phyloP scores from a whole-genome alignment of 2,329 filamentous ascomycete species.

The Aureobasidium sp. region DNA sequence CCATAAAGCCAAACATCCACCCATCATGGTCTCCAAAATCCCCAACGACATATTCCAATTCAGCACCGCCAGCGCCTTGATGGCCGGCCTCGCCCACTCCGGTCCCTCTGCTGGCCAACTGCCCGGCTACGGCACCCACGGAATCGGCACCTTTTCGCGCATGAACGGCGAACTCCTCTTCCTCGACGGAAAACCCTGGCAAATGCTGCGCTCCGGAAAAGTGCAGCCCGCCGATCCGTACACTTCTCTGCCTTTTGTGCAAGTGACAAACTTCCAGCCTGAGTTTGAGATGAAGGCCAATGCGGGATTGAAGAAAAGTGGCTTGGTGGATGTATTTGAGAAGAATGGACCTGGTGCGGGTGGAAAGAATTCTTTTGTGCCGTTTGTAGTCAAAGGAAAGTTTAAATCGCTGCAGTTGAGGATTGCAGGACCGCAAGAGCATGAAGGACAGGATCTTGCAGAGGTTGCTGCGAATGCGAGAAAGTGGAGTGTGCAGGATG shows the following conservation, averaged over 20 bases:
- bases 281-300: conserved; percentile 22
- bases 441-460: neutral
- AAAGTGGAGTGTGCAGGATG: conserved; percentile 22
- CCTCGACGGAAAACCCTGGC: conserved; percentile 27
- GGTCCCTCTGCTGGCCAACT: conserved; percentile 28
- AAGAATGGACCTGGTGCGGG: neutral
- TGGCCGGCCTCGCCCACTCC: conserved; percentile 28
- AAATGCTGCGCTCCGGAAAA: conserved; percentile 24
- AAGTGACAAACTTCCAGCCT: conserved; percentile 33
- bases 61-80: conserved; percentile 30
- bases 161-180: conserved; percentile 26
- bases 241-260: conserved; percentile 30
- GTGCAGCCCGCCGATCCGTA: conserved; percentile 25
- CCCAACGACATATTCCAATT: conserved; percentile 39
- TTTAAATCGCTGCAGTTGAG: conserved; percentile 26
- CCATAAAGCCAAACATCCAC: neutral
- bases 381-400: conserved; percentile 28
- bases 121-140: conserved; percentile 33
- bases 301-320: conserved; percentile 15
- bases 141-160: conserved; percentile 32
- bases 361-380: conserved; percentile 31
- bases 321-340: conserved; percentile 14
- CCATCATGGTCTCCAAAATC: conserved; percentile 29
- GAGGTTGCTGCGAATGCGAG: conserved; percentile 19
- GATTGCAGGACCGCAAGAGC: conserved; percentile 8